Conservation (phyloP, 108 stramenopile genomes). For the Cyclotella kingstonii region DNA sequence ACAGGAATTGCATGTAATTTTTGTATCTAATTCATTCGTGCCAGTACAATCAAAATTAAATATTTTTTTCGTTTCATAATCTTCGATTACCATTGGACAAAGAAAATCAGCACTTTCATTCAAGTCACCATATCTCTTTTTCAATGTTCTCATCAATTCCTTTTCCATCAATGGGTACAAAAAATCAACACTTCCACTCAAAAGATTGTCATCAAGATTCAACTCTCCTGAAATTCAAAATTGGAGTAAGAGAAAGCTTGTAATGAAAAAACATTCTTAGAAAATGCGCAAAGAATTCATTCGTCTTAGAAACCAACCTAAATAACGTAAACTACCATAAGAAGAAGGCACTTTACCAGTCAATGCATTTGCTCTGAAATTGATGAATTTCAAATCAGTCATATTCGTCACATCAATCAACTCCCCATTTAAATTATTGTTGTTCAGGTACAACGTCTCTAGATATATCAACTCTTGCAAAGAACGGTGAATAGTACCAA, state of each 20-base stretch:
- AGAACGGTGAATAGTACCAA: slow-evolving; percentile 36
- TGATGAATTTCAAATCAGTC: not conserved
- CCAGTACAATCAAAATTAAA: too few relatives aligned
- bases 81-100: too few relatives aligned
- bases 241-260: not conserved
- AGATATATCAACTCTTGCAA: slow-evolving; percentile 23
- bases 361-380: not conserved
- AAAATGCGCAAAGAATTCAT: not conserved
- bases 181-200: slow-evolving; percentile 8
- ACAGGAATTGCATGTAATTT: slow-evolving; percentile 7
- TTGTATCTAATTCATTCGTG: not conserved
- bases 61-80: too few relatives aligned
- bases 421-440: slow-evolving; percentile 35
- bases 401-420: slow-evolving; percentile 5
- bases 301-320: not conserved
- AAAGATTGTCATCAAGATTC: not conserved
- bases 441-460: slow-evolving; percentile 39
- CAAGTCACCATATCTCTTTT: not conserved
- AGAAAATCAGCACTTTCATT: too few relatives aligned
- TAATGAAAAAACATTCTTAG: not conserved
- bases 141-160: too few relatives aligned
- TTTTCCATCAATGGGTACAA: not conserved
- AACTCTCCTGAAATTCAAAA: slow-evolving; percentile 7
- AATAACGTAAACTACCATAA: not conserved
- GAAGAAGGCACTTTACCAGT: slow-evolving; percentile 9